Percentiles rank a stretch among this genome's conserved stretches.
Conservation (phyloP, 805 yeast species). For the Suhomyces emberorum region DNA sequence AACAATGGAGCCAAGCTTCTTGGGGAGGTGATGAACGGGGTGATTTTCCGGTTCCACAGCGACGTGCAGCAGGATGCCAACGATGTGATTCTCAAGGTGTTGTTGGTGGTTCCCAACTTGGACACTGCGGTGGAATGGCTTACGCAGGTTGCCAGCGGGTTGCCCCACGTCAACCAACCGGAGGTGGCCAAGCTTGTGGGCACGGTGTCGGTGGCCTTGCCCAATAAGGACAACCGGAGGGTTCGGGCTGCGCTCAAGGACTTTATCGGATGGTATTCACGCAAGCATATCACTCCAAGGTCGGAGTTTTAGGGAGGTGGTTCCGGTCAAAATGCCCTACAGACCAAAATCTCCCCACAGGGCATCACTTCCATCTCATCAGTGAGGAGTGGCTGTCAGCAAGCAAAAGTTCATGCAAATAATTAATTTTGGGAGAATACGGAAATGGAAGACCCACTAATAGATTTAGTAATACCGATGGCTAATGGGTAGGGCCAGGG, state of each 20-base stretch:
- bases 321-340: too few species aligned
- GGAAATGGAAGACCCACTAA: too few species aligned
- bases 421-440: too few species aligned
- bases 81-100: constrained; percentile 64
- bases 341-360: too few species aligned
- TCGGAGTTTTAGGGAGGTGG: constrained; percentile 19
- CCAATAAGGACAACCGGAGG: constrained; percentile 67
- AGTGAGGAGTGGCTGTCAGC: too few species aligned
- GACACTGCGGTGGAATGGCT: constrained; percentile 58
- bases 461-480: too few species aligned
- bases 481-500: too few species aligned
- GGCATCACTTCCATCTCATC: too few species aligned
- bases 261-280: constrained; percentile 77
- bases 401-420: too few species aligned
- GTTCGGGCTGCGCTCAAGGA: constrained; percentile 70
- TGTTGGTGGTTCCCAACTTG: constrained; percentile 48
- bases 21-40: constrained; percentile 55
- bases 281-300: constrained; percentile 59
- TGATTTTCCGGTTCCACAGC: constrained; percentile 65
- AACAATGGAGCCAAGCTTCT: constrained; percentile 58
- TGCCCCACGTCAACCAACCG: constrained; percentile 65
- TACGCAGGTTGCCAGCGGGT: constrained; percentile 46
- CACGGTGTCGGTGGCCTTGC: constrained; percentile 57
- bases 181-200: constrained; percentile 65
- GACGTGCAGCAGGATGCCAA: constrained; percentile 73